Evolutionary conservation across 495 filamentous ascomycete species (phyloP).

Genomic region (Podospora australis): DNA sequence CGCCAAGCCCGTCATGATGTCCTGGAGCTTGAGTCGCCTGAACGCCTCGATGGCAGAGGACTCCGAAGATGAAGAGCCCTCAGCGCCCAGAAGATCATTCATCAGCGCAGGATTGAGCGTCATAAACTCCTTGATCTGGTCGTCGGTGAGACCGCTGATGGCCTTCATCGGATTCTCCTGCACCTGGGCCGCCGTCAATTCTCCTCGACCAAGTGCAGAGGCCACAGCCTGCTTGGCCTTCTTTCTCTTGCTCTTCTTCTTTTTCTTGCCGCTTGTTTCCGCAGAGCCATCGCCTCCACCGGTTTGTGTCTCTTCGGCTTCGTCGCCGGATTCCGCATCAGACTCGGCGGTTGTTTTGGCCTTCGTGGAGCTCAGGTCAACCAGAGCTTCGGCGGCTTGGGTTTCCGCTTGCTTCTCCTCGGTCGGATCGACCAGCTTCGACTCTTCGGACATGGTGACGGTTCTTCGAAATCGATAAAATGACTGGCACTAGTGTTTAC

Average conservation of each 20-base stretch:
- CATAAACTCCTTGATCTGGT: constrained; percentile 49
- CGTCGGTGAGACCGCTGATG: constrained; percentile 37
- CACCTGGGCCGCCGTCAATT: constrained; percentile 8
- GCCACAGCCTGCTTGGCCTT: constrained; percentile 41
- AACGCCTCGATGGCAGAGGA: constrained; percentile 51
- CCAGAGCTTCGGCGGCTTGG: constrained; percentile 16
- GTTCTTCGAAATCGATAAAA: no score
- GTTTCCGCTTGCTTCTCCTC: constrained; percentile 18
- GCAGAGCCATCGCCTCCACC: constrained; percentile 11
- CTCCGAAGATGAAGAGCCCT: constrained; percentile 26
- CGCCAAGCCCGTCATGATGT: constrained; percentile 75
- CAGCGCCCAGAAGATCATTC: constrained; percentile 39
- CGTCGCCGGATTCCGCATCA: constrained; percentile 33
- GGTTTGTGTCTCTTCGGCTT: constrained; percentile 23
- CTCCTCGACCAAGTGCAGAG: constrained; percentile 6
- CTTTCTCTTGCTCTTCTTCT: constrained; percentile 47
- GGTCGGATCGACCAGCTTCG: constrained; percentile 37
- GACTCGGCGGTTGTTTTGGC: constrained; percentile 29
- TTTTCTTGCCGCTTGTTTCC: constrained; percentile 33
- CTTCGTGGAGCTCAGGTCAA: constrained; percentile 5
- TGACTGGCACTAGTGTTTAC: no score
- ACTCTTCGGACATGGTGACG: constrained; percentile 42
- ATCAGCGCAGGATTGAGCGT: constrained; percentile 57
- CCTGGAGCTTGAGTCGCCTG: constrained; percentile 64
- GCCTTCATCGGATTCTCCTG: constrained; percentile 33